phyloP scores from a whole-genome alignment of 2,329 filamentous ascomycete genomes.

The Thielaviopsis populi region DNA sequence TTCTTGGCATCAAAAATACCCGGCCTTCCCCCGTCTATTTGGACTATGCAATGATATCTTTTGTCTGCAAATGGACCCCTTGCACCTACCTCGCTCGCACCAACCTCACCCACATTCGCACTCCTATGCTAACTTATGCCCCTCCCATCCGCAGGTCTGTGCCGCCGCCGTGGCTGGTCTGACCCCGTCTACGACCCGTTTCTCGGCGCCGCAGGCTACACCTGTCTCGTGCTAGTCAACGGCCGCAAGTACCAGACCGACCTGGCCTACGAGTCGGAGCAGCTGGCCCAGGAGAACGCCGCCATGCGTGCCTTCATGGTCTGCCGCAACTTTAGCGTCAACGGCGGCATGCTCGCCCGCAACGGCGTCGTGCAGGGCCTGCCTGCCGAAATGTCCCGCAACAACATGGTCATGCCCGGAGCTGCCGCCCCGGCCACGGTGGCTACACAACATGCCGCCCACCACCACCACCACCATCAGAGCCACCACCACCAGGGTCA shows the following conservation, averaged over 20 bases:
- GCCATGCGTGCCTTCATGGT: conserved; percentile 96
- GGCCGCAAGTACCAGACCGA: conserved; percentile 94
- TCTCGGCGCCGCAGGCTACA: conserved; percentile 59
- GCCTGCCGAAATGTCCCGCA: conserved; percentile 36
- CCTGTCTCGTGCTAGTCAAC: conserved; percentile 86
- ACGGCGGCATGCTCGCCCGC: conserved; percentile 73
- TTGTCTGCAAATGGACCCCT: no score
- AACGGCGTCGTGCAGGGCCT: conserved; percentile 55
- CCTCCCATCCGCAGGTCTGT: conserved; percentile 54
- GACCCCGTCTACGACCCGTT: conserved; percentile 81
- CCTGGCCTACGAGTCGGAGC: conserved; percentile 64
- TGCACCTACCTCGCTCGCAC: neutral
- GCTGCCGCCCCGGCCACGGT: conserved; percentile 27
- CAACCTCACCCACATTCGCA: no score
- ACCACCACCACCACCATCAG: conserved; percentile 39
- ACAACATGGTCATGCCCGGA: conserved; percentile 29
- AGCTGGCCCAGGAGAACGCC: conserved; percentile 78
- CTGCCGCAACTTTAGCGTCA: conserved; percentile 92
- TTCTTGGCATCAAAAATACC: no score
- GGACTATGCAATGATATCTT: no score
- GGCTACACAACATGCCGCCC: conserved; percentile 16
- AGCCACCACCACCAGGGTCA: conserved; percentile 20
- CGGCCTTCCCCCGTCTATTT: no score
- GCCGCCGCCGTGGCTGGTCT: conserved; percentile 84
- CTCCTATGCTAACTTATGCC: neutral